phyloP scores from a whole-genome alignment of 768 basidiomycete species.

The Porphyrellus cyaneotinctus region DNA sequence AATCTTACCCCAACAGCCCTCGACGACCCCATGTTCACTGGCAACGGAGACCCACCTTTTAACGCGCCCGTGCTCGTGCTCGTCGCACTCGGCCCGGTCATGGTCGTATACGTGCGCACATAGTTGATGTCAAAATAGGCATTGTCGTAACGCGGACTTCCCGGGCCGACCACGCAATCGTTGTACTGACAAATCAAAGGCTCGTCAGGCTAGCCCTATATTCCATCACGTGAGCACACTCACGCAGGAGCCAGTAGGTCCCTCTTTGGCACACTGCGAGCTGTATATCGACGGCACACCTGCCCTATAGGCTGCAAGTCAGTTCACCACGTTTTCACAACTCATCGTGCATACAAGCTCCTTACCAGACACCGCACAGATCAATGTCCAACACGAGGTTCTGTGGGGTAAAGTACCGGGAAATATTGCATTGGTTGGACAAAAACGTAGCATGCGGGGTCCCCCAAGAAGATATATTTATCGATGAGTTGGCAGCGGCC shows the following conservation, averaged over 20 bases:
- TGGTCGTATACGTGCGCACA: constrained; percentile 54
- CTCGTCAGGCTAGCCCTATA: not conserved
- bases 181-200: constrained; percentile 37
- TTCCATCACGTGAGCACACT: constrained; percentile 20
- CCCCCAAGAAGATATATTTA: constrained; percentile 43
- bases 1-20: not conserved
- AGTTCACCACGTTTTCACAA: not conserved
- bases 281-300: constrained; percentile 42
- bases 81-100: constrained; percentile 2
- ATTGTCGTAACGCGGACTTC: constrained; percentile 50
- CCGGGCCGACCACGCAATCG: constrained; percentile 52
- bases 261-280: constrained; percentile 37
- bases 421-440: constrained; percentile 41
- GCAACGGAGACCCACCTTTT: no score
- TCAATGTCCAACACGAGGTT: constrained; percentile 52
- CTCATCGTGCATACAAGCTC: not conserved
- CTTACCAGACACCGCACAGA: constrained; percentile 49
- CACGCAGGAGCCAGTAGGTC: constrained; percentile 42
- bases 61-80: no score
- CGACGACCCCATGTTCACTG: not conserved
- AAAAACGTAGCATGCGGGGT: constrained; percentile 42
- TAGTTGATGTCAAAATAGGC: constrained; percentile 69
- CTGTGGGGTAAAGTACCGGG: constrained; percentile 44
- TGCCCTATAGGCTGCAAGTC: constrained; percentile 37
- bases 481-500: constrained; percentile 29